A percentile compares a stretch with the other conserved stretches of the same genome.
phyloP scores from a whole-genome alignment of 495 filamentous ascomycete genomes.

The Tuber calosporum region DNA sequence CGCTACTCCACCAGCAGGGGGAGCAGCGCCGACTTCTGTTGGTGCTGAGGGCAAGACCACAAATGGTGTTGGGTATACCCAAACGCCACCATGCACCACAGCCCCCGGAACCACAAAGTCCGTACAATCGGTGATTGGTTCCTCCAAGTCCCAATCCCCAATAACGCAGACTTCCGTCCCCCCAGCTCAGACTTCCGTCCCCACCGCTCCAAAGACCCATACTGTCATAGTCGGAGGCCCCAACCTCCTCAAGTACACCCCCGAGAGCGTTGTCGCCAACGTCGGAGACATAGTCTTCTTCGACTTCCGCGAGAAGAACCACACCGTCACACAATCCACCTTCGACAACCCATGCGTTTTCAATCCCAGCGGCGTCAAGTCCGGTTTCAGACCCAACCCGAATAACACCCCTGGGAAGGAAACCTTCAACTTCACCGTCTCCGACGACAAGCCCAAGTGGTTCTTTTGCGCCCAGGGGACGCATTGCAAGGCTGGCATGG shows the following conservation, averaged over 20 bases:
- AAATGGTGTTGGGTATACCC: neutral
- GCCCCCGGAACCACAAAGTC: slow-evolving; percentile 1
- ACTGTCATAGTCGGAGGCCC: slow-evolving; percentile 37
- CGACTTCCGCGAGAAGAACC: slow-evolving; percentile 40
- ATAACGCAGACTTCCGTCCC: neutral
- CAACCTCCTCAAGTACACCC: slow-evolving; percentile 34
- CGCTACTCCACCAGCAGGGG: slow-evolving; percentile 8
- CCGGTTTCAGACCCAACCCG: slow-evolving; percentile 35
- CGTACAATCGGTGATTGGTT: neutral
- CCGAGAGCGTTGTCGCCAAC: slow-evolving; percentile 32
- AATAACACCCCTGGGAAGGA: slow-evolving; percentile 21
- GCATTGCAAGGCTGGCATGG: slow-evolving; percentile 42
- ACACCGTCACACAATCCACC: slow-evolving; percentile 42
- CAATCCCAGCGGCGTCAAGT: slow-evolving; percentile 20
- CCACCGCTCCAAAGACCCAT: slow-evolving; percentile 18
- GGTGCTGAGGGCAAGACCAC: neutral
- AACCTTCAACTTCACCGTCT: slow-evolving; percentile 20
- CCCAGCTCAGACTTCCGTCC: neutral
- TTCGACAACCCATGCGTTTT: slow-evolving; percentile 39
- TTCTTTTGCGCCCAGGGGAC: slow-evolving; percentile 25
- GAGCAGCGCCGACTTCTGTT: neutral
- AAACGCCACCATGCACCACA: slow-evolving; percentile 14
- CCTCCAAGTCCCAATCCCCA: neutral
- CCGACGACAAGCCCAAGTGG: slow-evolving; percentile 19
- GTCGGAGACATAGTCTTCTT: slow-evolving; percentile 42